Percentiles rank a stretch among this genome's conserved stretches.
phyloP scores from a whole-genome alignment of 2,329 filamentous ascomycete species.

The Saccharata proteae region DNA sequence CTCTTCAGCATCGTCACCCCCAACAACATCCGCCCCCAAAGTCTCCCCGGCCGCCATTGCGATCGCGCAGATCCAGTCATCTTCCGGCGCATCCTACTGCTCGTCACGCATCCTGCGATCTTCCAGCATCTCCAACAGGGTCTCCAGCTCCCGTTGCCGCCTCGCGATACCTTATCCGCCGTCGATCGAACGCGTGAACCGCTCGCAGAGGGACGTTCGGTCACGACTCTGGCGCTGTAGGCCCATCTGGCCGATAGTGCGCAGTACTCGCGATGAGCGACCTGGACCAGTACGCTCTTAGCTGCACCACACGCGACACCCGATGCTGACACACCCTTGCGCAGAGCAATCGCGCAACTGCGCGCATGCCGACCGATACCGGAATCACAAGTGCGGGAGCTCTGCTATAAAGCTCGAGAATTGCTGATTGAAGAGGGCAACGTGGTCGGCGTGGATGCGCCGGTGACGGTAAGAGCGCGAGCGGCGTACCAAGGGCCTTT shows the following conservation, averaged over 20 bases:
- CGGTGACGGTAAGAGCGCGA: conserved; percentile 60
- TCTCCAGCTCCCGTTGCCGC: background rate
- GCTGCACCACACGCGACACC: background rate
- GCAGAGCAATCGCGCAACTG: conserved; percentile 84
- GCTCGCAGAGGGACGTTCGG: too few relatives aligned
- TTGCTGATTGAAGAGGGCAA: conserved; percentile 96
- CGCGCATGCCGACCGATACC: conserved; percentile 94
- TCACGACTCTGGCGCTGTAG: too few relatives aligned
- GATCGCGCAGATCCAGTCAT: too few relatives aligned
- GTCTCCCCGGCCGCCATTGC: too few relatives aligned
- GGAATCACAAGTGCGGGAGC: conserved; percentile 85
- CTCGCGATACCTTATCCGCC: background rate
- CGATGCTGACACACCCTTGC: conserved; percentile 1
- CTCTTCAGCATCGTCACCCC: too few relatives aligned
- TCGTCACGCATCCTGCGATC: too few relatives aligned
- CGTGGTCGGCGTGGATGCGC: conserved; percentile 87
- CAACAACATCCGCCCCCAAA: too few relatives aligned
- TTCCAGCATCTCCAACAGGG: too few relatives aligned
- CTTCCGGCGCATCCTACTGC: too few relatives aligned
- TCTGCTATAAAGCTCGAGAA: conserved; percentile 95
- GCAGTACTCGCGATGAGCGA: conserved; percentile 59
- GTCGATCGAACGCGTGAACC: too few relatives aligned
- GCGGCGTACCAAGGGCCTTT: conserved; percentile 10
- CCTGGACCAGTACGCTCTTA: conserved; percentile 60
- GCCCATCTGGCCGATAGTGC: background rate